Evolutionary conservation across 495 filamentous ascomycete genomes (phyloP).

Genomic region (Pseudoneurospora amorphoporcata): DNA sequence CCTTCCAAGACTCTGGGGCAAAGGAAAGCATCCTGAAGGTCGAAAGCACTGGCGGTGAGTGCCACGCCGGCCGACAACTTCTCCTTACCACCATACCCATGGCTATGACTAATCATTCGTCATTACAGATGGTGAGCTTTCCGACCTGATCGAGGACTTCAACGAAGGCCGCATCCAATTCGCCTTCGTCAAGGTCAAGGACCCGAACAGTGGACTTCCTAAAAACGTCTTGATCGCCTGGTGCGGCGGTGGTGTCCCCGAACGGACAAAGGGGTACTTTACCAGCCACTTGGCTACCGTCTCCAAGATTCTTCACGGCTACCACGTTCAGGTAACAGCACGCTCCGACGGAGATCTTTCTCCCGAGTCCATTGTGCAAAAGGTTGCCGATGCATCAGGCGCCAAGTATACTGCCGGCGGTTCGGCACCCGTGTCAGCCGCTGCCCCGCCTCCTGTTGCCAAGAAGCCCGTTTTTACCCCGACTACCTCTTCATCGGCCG

Average conservation of each 20-base stretch:
- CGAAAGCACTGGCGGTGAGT: conserved; percentile 75
- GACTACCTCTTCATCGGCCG: conserved; percentile 53
- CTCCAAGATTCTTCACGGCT: conserved; percentile 85
- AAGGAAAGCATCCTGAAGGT: conserved; percentile 96
- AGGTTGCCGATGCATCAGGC: conserved; percentile 92
- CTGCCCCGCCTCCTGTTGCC: conserved; percentile 54
- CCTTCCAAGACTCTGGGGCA: conserved; percentile 72
- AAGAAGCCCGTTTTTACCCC: conserved; percentile 88
- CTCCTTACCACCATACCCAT: not conserved
- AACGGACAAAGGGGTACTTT: conserved; percentile 95
- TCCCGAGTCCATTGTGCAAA: conserved; percentile 79
- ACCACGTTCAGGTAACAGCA: conserved; percentile 94
- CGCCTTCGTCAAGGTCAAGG: conserved; percentile 91
- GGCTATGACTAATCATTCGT: conserved; percentile 4
- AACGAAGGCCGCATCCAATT: conserved; percentile 95
- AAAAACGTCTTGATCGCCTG: conserved; percentile 92
- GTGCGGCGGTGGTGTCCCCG: conserved; percentile 98
- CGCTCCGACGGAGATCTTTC: conserved; percentile 80
- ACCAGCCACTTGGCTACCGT: conserved; percentile 85
- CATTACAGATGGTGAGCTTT: conserved; percentile 72
- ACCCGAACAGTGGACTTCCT: conserved; percentile 80
- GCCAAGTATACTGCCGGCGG: conserved; percentile 74
- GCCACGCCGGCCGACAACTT: conserved; percentile 1
- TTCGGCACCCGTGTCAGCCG: conserved; percentile 37
- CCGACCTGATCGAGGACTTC: conserved; percentile 95